A percentile compares a stretch with the other conserved stretches of the same genome.
Conservation (phyloP, 257 asterid genomes). For the Capsicum rhomboideum region DNA sequence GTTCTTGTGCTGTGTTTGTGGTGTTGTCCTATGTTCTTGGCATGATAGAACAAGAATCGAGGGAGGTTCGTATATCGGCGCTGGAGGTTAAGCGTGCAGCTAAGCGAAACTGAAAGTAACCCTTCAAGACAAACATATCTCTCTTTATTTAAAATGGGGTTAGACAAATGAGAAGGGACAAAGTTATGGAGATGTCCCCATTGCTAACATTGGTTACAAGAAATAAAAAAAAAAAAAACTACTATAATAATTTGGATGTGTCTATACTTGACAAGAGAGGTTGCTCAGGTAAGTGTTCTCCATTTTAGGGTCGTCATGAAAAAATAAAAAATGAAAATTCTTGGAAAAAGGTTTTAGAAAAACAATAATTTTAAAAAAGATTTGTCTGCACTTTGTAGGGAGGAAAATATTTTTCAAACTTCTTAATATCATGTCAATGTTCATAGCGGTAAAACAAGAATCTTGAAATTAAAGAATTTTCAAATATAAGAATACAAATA, state of each 20-base stretch:
- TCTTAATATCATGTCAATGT: not conserved
- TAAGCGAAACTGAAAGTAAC: slow-evolving; percentile 10
- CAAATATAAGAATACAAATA: not conserved
- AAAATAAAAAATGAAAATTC: too few relatives aligned
- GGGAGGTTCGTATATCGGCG: not conserved
- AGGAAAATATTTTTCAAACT: not conserved
- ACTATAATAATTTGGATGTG: too few relatives aligned
- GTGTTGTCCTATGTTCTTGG: slow-evolving; percentile 7
- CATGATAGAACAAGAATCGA: not conserved
- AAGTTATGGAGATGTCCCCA: not conserved
- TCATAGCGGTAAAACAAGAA: not conserved
- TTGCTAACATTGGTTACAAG: not conserved
- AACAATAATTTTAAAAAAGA: too few relatives aligned
- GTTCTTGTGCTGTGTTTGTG: slow-evolving; percentile 8
- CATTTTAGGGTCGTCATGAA: too few relatives aligned
- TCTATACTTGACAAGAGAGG: too few relatives aligned
- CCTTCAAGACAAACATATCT: not conserved
- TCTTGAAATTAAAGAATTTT: not conserved
- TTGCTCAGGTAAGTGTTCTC: too few relatives aligned
- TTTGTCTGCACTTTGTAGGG: too few relatives aligned
- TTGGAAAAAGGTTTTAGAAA: too few relatives aligned
- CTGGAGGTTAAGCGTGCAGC: not conserved
- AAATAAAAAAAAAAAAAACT: not conserved
- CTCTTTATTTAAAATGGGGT: not conserved
- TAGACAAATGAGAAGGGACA: slow-evolving; percentile 14